Percentiles rank a stretch among this genome's conserved stretches.
Evolutionary conservation across 352 stramenopile genomes (phyloP).

Genomic region (Saprolegnia diclina): DNA sequence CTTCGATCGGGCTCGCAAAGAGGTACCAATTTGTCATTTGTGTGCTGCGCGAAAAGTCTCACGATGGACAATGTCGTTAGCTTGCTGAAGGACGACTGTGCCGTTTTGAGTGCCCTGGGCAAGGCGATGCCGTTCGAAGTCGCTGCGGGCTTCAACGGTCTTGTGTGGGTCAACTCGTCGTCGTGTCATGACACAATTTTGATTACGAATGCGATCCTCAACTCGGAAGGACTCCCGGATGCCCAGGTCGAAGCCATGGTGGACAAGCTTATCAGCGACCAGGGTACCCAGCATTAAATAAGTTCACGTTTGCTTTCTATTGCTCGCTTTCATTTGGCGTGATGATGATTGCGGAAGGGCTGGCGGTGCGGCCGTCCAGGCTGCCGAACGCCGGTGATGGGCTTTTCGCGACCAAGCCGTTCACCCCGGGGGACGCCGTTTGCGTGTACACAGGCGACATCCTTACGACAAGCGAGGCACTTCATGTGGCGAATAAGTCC

Average conservation of each 20-base stretch:
- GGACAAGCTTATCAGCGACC: constrained; percentile 52
- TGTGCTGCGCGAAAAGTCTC: not conserved
- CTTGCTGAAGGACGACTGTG: constrained; percentile 60
- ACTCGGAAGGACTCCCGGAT: constrained; percentile 79
- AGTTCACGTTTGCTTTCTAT: constrained; percentile 5
- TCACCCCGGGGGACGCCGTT: constrained; percentile 32
- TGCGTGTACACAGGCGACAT: constrained; percentile 42
- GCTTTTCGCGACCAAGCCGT: constrained; percentile 41
- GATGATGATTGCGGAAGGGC: constrained; percentile 30
- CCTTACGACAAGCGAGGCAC: constrained; percentile 39
- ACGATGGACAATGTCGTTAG: constrained; percentile 8
- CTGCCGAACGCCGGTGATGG: constrained; percentile 49
- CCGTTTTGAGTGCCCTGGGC: constrained; percentile 81
- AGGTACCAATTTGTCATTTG: constrained; percentile 15
- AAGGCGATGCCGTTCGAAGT: constrained; percentile 91
- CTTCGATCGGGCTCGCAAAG: constrained; percentile 71
- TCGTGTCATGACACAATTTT: constrained; percentile 79
- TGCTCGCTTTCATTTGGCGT: not conserved
- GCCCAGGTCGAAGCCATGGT: constrained; percentile 78
- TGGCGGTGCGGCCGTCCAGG: constrained; percentile 41
- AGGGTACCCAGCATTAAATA: constrained; percentile 19
- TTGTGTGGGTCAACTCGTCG: constrained; percentile 93
- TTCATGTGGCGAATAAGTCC: constrained; percentile 55
- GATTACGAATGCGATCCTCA: constrained; percentile 84
- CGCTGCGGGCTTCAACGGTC: constrained; percentile 92